A percentile compares a stretch with the other conserved stretches of the same genome.
Evolutionary conservation across 148 eudicot species (phyloP).

Genomic region (Pharnaceum exiguum): DNA sequence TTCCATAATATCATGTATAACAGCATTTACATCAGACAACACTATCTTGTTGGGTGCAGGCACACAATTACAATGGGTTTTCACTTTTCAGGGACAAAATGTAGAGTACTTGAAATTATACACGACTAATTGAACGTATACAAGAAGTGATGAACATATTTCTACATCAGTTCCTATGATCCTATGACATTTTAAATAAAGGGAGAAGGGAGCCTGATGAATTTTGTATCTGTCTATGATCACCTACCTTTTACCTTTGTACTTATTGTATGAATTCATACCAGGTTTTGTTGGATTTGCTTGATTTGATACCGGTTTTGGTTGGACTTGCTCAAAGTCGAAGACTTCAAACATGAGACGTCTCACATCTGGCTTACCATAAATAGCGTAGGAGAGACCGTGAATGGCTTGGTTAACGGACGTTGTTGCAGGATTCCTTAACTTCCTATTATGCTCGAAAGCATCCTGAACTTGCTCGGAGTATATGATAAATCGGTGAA

Average conservation of each 20-base stretch:
- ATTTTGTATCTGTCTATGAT: not conserved
- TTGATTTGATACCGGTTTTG: conserved; percentile 75
- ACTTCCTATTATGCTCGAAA: conserved; percentile 79
- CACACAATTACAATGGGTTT: too few relatives aligned
- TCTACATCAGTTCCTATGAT: too few relatives aligned
- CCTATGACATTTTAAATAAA: too few relatives aligned
- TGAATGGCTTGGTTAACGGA: conserved; percentile 92
- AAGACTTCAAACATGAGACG: conserved; percentile 97
- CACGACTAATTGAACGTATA: too few relatives aligned
- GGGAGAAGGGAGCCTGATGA: not conserved
- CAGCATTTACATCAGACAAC: too few relatives aligned
- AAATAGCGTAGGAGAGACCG: conserved; percentile 85
- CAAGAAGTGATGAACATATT: too few relatives aligned
- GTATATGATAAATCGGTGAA: conserved; percentile 83
- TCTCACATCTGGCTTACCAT: conserved; percentile 91
- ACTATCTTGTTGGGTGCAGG: too few relatives aligned
- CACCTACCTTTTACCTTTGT: conserved; percentile 19
- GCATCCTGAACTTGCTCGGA: conserved; percentile 82
- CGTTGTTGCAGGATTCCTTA: conserved; percentile 88
- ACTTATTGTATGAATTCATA: conserved; percentile 22
- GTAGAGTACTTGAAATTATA: too few relatives aligned
- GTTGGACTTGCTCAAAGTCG: conserved; percentile 93
- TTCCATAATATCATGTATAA: too few relatives aligned
- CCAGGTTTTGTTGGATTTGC: conserved; percentile 79
- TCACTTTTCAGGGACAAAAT: too few relatives aligned